Evolutionary conservation across 1,139 yeast species (phyloP).

Genomic region (Lodderomyces parapsilosis): DNA sequence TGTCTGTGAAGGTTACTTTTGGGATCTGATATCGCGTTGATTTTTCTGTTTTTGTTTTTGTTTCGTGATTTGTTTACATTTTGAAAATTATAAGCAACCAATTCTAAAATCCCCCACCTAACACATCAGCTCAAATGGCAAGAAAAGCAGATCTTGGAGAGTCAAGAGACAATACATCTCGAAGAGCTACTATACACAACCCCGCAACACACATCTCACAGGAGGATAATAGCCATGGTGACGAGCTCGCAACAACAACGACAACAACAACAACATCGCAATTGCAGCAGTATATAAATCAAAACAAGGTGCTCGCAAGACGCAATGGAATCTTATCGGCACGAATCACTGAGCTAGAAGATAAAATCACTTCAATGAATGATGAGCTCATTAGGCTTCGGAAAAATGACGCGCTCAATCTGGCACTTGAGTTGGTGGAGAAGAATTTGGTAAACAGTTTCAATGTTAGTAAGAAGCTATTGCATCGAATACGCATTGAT

Average conservation of each 20-base stretch:
- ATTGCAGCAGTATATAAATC: conserved; percentile 18
- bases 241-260: background rate
- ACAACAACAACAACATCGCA: conserved; percentile 3
- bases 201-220: background rate
- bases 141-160: conserved; percentile 6
- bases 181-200: background rate
- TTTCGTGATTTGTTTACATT: conserved; percentile 7
- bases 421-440: conserved; percentile 8
- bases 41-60: conserved; percentile 2
- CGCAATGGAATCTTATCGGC: conserved; percentile 51
- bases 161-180: background rate
- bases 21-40: too few species aligned
- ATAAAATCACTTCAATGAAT: conserved; percentile 42
- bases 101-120: too few species aligned
- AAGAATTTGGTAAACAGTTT: conserved; percentile 39
- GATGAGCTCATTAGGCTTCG: conserved; percentile 43
- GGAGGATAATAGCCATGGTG: conserved; percentile 1
- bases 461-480: conserved; percentile 34
- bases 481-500: conserved; percentile 13
- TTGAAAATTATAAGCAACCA: background rate
- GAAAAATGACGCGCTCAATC: conserved; percentile 14
- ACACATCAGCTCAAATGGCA: conserved; percentile 8
- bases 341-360: conserved; percentile 52
- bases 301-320: conserved; percentile 56
- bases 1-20: too few species aligned